Evolutionary conservation across 2,329 filamentous ascomycete species (phyloP), one percentile per base, ranked within the genome.

Genomic region (Colletotrichum abscissum): DNA sequence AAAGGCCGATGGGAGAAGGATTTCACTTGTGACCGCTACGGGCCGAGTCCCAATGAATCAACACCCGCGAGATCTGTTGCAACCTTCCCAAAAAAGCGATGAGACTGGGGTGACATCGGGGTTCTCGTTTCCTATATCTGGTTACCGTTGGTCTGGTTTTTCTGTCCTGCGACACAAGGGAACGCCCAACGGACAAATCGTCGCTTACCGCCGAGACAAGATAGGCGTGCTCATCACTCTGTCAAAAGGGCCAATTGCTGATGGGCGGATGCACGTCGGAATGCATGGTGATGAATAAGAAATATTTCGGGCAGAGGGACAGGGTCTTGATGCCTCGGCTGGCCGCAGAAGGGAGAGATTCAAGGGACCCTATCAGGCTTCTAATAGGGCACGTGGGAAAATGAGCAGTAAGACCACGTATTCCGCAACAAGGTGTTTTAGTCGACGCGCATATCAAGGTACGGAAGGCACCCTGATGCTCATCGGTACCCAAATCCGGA

Each of bases 41-140:
- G 65, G 35, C 42, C 58, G 52, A 58, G 55, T 54, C 26, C 33
- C 49, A 26, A 30, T 55, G 7, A 55, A 59, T 26, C 38, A 52
- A 58, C 35, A 42, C 26, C 2, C 24, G 58, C n/a, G 54, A 63
- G 28, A 52, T 59, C 52, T 52, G 65, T 30, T 59, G 58, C 28
- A 63, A 69, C 65, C 65, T 69, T 72, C 69, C 65, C 7, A 4
- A 69, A 58, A 24, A 24, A 66, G 69, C n/a, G 69, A 19, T 63
- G 65, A 38, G 52, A 54, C 12, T 54, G 28, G 22, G 38, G 69
- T 72, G 16, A 33, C 65, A 72, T 68, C 64, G 54, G 24, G 22
- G 24, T 58, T 24, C 16, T 28, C 5, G 16, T 42, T 54, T 19
- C 38, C 58, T 33, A 19, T 35, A 24, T 14, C 28, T 46, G 30